A percentile compares a stretch with the other conserved stretches of the same genome.
These are phyloP conservation scores for Sclerotinia subarctica DNA, from an alignment of 2,329 filamentous ascomycete species.

Conservation along the genomic window DNA sequence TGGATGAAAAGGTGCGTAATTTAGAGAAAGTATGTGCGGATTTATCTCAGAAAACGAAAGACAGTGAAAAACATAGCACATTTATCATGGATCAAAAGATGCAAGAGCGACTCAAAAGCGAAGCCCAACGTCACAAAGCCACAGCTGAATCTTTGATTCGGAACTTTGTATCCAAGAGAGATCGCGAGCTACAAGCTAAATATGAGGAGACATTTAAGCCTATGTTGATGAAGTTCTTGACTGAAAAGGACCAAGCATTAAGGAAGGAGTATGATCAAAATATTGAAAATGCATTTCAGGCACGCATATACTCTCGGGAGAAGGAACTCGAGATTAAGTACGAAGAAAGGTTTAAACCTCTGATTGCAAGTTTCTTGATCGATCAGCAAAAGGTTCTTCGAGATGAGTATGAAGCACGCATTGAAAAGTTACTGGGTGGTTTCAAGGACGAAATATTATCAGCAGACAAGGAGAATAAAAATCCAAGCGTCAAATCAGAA, in stretches of 20 bases:
- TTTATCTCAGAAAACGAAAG: not conserved
- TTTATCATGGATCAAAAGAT: not conserved
- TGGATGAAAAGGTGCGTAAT: not conserved
- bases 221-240: slow-evolving; percentile 1
- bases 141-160: not conserved
- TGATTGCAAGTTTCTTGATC: slow-evolving; percentile 10
- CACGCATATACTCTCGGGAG: not conserved
- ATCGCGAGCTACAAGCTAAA: slow-evolving; percentile 8
- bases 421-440: not conserved
- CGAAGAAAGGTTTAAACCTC: slow-evolving; percentile 9
- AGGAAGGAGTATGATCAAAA: slow-evolving; percentile 8
- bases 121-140: not conserved
- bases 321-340: slow-evolving; percentile 18
- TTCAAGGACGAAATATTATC: not conserved
- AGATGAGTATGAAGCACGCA: slow-evolving; percentile 13
- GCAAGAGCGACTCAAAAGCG: not conserved
- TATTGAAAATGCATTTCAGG: not conserved
- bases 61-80: not conserved
- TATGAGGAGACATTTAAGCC: slow-evolving; percentile 20
- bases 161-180: slow-evolving; percentile 3
- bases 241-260: slow-evolving; percentile 1
- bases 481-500: not conserved
- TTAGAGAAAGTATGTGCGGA: not conserved
- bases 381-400: slow-evolving; percentile 4
- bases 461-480: not conserved